Conservation (phyloP, 2,329 filamentous ascomycete genomes). For the Beauveria scarabaeidicola region DNA sequence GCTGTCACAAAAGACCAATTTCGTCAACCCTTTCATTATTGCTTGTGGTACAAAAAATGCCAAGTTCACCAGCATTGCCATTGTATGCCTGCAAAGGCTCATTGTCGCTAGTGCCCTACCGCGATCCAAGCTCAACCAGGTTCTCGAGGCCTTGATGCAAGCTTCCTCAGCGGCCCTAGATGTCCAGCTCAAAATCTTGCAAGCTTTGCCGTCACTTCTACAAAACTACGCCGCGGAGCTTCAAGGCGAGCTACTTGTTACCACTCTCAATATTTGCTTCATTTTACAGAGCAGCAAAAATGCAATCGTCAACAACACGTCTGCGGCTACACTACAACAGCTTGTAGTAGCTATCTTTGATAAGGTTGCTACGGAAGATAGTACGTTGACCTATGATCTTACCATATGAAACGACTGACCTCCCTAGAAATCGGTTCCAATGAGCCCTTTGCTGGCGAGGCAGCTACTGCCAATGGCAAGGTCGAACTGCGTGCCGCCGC, state of each 20-base stretch:
- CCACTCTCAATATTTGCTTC: conserved; percentile 82
- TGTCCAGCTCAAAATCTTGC: conserved; percentile 90
- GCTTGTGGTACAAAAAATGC: conserved; percentile 85
- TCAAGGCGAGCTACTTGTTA: conserved; percentile 71
- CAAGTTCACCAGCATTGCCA: conserved; percentile 80
- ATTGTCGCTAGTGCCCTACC: conserved; percentile 76
- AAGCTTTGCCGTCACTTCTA: conserved; percentile 78
- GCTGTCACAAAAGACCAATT: conserved; percentile 69
- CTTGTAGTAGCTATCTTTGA: conserved; percentile 89
- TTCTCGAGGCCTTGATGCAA: conserved; percentile 80
- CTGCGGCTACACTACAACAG: conserved; percentile 92
- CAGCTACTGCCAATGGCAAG: conserved; percentile 55
- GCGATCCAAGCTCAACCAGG: conserved; percentile 69
- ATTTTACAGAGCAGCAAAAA: conserved; percentile 87
- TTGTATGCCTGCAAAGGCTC: conserved; percentile 81
- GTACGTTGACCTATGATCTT: conserved; percentile 35
- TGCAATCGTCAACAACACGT: conserved; percentile 88
- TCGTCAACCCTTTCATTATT: conserved; percentile 89
- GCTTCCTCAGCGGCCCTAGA: conserved; percentile 74
- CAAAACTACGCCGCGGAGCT: conserved; percentile 84
- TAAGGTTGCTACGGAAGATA: conserved; percentile 76
- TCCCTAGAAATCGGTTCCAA: conserved; percentile 36
- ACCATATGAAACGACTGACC: conserved; percentile 13
- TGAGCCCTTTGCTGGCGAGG: conserved; percentile 54
- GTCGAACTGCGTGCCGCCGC: conserved; percentile 66